Percentiles rank a stretch among this genome's conserved stretches.
phyloP scores from a whole-genome alignment of 202 grass and related monocot genomes.

The Zoysia matrella region DNA sequence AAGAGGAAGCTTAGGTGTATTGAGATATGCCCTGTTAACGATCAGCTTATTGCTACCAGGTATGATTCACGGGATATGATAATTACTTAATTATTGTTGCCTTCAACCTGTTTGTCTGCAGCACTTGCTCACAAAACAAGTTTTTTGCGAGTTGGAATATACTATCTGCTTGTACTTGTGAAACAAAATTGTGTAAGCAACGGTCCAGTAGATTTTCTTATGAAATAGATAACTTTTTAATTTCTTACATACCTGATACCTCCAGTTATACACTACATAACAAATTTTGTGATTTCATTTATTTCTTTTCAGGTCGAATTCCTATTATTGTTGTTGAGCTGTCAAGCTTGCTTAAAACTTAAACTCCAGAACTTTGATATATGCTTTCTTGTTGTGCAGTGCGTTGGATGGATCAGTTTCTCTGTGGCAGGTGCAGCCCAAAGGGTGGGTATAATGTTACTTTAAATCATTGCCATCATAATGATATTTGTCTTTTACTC shows the following conservation, averaged over 20 bases:
- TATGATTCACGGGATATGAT: slow-evolving; percentile 21
- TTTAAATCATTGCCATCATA: slow-evolving; percentile 11
- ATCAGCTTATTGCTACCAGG: slow-evolving; percentile 91
- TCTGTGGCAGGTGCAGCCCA: slow-evolving; percentile 87
- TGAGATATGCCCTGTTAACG: slow-evolving; percentile 78
- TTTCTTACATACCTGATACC: slow-evolving; percentile 5
- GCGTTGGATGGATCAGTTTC: slow-evolving; percentile 84
- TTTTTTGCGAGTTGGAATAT: background rate
- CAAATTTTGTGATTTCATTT: slow-evolving; percentile 17
- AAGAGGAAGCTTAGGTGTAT: slow-evolving; percentile 93
- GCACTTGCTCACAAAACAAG: background rate
- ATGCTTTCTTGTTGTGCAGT: slow-evolving; percentile 67
- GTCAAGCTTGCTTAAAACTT: slow-evolving; percentile 6
- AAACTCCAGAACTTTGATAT: slow-evolving; percentile 14
- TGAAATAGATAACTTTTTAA: background rate
- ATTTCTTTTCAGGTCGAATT: background rate
- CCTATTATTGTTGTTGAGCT: background rate
- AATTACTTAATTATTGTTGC: slow-evolving; percentile 8
- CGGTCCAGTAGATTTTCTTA: background rate
- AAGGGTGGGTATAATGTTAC: slow-evolving; percentile 59
- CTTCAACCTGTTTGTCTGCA: background rate
- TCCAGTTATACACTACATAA: background rate
- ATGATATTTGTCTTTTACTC: slow-evolving; percentile 25
- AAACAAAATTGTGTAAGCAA: background rate
- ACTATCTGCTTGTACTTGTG: background rate